Percentiles rank a stretch among this genome's conserved stretches.
Evolutionary conservation across 352 stramenopile species (phyloP).

Genomic region (Phytophthora crassamura): DNA sequence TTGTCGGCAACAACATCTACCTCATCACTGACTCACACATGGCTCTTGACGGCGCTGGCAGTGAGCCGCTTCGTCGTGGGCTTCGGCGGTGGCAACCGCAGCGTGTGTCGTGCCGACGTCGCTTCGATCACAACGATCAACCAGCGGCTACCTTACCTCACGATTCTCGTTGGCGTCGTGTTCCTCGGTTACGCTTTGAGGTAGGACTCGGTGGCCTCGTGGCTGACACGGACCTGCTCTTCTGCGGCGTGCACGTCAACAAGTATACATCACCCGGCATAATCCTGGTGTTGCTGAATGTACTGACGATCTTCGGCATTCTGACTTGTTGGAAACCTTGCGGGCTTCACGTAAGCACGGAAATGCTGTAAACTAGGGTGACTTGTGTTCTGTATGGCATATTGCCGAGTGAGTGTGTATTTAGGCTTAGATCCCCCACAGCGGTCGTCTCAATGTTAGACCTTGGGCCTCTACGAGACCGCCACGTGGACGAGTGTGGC

Average conservation of each 20-base stretch:
- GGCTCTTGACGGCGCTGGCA: slow-evolving; percentile 49
- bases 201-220: slow-evolving; percentile 69
- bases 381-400: no score
- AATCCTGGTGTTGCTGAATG: slow-evolving; percentile 65
- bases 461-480: no score
- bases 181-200: slow-evolving; percentile 78
- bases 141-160: slow-evolving; percentile 75
- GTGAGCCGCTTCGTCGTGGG: slow-evolving; percentile 74
- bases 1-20: slow-evolving; percentile 78
- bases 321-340: no score
- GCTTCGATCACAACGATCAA: slow-evolving; percentile 72
- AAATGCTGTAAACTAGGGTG: no score
- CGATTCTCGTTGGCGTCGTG: slow-evolving; percentile 73
- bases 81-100: slow-evolving; percentile 77
- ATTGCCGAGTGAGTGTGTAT: no score
- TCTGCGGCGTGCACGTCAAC: slow-evolving; percentile 70
- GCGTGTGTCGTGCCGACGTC: slow-evolving; percentile 76
- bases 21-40: slow-evolving; percentile 70
- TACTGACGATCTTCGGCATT: slow-evolving; percentile 68
- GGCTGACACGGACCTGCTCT: slow-evolving; percentile 51
- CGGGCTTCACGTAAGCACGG: no score
- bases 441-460: no score
- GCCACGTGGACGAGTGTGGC: no score
- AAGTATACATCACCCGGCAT: slow-evolving; percentile 71
- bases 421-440: no score